phyloP scores from a whole-genome alignment of 768 basidiomycete genomes.

The Plicaturopsis crispa region DNA sequence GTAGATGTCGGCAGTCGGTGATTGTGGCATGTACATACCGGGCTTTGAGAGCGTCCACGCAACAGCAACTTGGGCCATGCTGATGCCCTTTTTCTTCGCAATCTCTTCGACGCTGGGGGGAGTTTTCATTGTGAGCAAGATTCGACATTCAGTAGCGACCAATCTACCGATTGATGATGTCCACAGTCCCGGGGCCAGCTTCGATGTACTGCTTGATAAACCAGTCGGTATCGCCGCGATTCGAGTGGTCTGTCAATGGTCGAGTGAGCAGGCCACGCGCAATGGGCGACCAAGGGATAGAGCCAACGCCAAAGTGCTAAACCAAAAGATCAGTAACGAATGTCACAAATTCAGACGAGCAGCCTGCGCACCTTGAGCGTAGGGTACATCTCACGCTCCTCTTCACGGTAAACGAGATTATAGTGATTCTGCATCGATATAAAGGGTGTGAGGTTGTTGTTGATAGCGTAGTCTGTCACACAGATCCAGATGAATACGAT shows the following conservation, averaged over 20 bases:
- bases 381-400: conserved; percentile 60
- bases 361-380: conserved; percentile 34
- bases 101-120: no score
- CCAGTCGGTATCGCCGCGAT: conserved; percentile 29
- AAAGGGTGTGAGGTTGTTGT: conserved; percentile 51
- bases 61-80: conserved; percentile 34
- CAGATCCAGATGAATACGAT: not conserved
- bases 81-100: conserved; percentile 26
- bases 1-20: no score
- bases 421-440: conserved; percentile 70
- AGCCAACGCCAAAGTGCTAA: conserved; percentile 45
- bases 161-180: no score
- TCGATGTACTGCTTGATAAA: not conserved
- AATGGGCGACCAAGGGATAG: conserved; percentile 57
- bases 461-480: conserved; percentile 47
- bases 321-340: not conserved
- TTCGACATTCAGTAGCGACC: no score
- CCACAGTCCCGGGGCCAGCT: conserved; percentile 12
- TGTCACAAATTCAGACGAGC: no score
- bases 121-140: no score
- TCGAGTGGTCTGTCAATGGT: conserved; percentile 29
- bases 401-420: conserved; percentile 54
- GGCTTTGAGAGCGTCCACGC: conserved; percentile 29
- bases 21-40: no score
- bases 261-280: conserved; percentile 43